Evolutionary conservation across 1,284 basidiomycete genomes (phyloP).

Genomic region (Rhodofomes roseus): DNA sequence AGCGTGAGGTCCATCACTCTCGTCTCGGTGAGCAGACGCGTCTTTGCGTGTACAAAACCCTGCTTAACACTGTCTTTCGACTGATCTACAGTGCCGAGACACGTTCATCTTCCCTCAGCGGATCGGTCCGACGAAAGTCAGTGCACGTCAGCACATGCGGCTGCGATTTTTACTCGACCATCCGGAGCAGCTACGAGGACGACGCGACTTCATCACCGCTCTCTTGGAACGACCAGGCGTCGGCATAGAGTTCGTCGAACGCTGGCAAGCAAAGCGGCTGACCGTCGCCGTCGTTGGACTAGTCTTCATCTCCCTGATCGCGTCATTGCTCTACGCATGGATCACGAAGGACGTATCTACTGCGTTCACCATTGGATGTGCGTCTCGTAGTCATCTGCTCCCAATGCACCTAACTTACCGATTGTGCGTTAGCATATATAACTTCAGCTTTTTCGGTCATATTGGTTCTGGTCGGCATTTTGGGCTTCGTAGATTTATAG

Average conservation of each 20-base stretch:
- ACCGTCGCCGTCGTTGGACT: conserved; percentile 9
- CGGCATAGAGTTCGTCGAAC: conserved; percentile 20
- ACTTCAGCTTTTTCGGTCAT: conserved; percentile 14
- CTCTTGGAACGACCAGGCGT: conserved; percentile 11
- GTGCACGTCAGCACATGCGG: conserved; percentile 16
- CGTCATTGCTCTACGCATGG: conserved; percentile 9
- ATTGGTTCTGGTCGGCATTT: conserved; percentile 10
- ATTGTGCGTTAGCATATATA: conserved; percentile 9
- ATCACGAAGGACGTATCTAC: conserved; percentile 12
- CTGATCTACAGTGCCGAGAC: conserved; percentile 6
- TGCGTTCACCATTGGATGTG: conserved; percentile 14
- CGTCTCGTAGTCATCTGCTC: neutral
- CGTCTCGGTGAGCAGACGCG: neutral
- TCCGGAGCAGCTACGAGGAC: conserved; percentile 11
- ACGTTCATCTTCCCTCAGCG: conserved; percentile 17
- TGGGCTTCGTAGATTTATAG: conserved; percentile 10
- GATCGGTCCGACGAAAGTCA: conserved; percentile 13
- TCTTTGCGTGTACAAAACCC: no score
- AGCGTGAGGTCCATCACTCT: neutral
- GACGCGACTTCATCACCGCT: conserved; percentile 12
- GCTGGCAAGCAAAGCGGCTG: conserved; percentile 12
- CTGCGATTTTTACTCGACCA: conserved; percentile 16
- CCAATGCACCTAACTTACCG: neutral
- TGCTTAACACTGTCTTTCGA: no score
- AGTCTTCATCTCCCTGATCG: conserved; percentile 8